phyloP scores from a whole-genome alignment of 495 filamentous ascomycete genomes.

The Bathelium albidoporum region DNA sequence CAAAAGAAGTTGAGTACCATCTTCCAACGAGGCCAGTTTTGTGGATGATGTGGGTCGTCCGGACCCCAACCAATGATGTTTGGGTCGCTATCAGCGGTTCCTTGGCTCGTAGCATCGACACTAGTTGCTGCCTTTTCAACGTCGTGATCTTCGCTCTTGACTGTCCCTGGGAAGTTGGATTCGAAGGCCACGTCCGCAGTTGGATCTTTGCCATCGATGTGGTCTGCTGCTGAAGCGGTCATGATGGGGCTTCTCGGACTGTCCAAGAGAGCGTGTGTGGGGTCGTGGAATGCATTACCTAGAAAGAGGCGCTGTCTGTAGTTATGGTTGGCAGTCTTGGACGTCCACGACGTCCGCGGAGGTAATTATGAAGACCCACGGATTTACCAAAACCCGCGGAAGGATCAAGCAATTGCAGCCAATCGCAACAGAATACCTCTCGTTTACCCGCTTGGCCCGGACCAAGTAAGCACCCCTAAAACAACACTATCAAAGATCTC shows the following conservation, averaged over 20 bases:
- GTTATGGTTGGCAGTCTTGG: neutral
- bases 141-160: neutral
- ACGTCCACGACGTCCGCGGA: neutral
- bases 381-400: neutral
- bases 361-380: neutral
- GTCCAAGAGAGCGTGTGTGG: neutral
- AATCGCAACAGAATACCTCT: too few species aligned
- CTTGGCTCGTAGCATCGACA: neutral
- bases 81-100: neutral
- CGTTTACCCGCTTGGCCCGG: too few species aligned
- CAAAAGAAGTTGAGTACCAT: neutral
- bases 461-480: too few species aligned
- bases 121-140: neutral
- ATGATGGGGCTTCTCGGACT: neutral
- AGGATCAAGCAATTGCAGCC: neutral
- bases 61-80: constrained; percentile 26
- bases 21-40: constrained; percentile 48
- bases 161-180: neutral
- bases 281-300: neutral
- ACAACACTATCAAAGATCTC: too few species aligned
- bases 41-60: constrained; percentile 61
- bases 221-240: neutral
- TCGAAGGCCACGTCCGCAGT: neutral
- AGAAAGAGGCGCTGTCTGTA: neutral
- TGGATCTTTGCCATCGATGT: neutral